Base-by-base conservation (phyloP, 2,329 filamentous ascomycete species). In the Ophiostoma perfectum region DNA sequence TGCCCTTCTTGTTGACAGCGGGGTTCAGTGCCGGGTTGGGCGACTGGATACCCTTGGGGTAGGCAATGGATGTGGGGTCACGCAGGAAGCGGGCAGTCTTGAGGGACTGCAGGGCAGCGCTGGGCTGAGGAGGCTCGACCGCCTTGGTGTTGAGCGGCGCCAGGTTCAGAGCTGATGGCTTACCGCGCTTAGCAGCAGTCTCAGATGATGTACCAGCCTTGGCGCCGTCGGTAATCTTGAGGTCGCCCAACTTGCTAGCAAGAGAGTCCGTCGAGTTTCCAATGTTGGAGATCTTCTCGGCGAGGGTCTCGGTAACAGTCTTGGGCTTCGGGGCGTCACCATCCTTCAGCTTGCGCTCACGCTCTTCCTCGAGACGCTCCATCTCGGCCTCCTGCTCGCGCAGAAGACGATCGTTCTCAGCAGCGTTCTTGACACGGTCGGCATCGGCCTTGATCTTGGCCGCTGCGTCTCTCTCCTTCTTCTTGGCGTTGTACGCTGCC, bases 1-100 rank as follows among this genome's bases (percentile, higher is more conserved):
- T 89, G 70, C 87, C 88, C 81, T 93, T 94, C 78, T 90, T 91
- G 45, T 86, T 84, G 41, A 92, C 90, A 16, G 90, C 90, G 55
- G 86, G 82, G 78, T 98, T 99, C 72, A 97, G 81, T 2, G 94
- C 91, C 11, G 94, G 92, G 80, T 97, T 98, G 7, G 95, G 95
- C 39, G 93, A 97, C 70, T 85, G 86, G 77, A 98, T 90, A 67
- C 91, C 90, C 4, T 86, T 81, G 16, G 95, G 94, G 77, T 99
- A 99, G 11, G 27, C n/a, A 55, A 90, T 85, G 71, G 92, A 84
- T 75, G 87, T 89, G 72, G 93, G 88, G 71, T 94, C 87, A 65
- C 90, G 87, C 68, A 99, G 83, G 82, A 96, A 94, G 66, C 93
- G 90, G 68, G 95, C 92, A 18, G 93, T 94, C 81, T 95, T 94